These are phyloP conservation scores for Marvania coccoides DNA, from an alignment of 139 green algal genomes.

Conservation along the genomic window DNA sequence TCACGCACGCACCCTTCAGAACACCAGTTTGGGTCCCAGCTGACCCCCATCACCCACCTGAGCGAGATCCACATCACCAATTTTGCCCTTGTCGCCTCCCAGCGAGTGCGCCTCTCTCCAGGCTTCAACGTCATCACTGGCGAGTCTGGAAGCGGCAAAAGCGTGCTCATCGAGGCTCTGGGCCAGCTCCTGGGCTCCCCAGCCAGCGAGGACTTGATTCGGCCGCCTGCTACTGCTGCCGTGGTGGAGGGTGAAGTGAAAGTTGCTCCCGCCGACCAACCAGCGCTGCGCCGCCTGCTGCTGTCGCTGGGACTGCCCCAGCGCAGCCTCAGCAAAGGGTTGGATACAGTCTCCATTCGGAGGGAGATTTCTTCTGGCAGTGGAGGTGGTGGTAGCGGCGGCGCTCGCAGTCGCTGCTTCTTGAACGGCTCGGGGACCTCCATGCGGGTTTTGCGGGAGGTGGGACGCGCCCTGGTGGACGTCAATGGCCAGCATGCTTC, in stretches of 20 bases:
- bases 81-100: conserved; percentile 73
- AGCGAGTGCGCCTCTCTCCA: conserved; percentile 52
- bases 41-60: conserved; percentile 20
- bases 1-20: no score
- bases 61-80: conserved; percentile 41
- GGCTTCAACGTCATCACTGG: conserved; percentile 80
- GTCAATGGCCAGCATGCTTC: conserved; percentile 77
- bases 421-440: conserved; percentile 64
- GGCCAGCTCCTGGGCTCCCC: conserved; percentile 60
- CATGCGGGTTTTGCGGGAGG: conserved; percentile 62
- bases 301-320: conserved; percentile 8
- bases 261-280: conserved; percentile 16
- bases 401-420: conserved; percentile 45
- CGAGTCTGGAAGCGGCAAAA: conserved; percentile 82
- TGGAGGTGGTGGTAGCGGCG: not conserved
- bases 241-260: conserved; percentile 48
- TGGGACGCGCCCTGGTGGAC: conserved; percentile 69
- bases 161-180: conserved; percentile 68
- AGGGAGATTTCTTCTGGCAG: conserved; percentile 16
- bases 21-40: no score
- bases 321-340: not conserved
- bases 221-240: conserved; percentile 46
- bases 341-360: conserved; percentile 10
- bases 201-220: conserved; percentile 50
- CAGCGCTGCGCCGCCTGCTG: conserved; percentile 21